Percentiles rank a stretch among this genome's conserved stretches.
phyloP scores from a whole-genome alignment of 2,329 filamentous ascomycete genomes.

The Talaromyces islandicus region DNA sequence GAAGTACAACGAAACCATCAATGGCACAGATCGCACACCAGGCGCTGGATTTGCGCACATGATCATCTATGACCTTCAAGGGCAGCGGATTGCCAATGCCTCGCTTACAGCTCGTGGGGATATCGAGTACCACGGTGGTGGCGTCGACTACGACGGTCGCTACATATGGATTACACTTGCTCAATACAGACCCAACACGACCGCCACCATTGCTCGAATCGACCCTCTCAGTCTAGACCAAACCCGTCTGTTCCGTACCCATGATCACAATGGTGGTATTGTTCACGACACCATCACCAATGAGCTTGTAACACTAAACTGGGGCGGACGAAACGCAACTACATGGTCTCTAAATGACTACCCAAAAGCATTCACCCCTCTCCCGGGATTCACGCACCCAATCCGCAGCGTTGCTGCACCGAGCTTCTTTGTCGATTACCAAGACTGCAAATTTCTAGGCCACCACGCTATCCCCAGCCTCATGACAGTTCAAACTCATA shows the following conservation, averaged over 20 bases:
- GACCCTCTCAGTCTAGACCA: constrained; percentile 33
- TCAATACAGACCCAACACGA: constrained; percentile 45
- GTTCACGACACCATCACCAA: constrained; percentile 35
- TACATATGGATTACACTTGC: constrained; percentile 44
- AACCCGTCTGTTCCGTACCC: constrained; percentile 28
- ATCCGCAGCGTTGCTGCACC: constrained; percentile 29
- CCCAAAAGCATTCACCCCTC: constrained; percentile 12
- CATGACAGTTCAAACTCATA: background rate
- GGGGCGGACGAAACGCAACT: constrained; percentile 40
- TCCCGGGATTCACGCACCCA: constrained; percentile 19
- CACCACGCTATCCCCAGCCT: constrained; percentile 29
- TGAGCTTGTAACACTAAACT: constrained; percentile 39
- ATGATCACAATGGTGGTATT: constrained; percentile 44
- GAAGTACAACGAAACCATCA: constrained; percentile 52
- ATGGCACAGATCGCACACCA: constrained; percentile 51
- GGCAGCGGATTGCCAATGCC: constrained; percentile 40
- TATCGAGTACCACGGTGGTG: constrained; percentile 44
- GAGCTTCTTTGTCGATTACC: constrained; percentile 44
- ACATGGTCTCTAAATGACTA: constrained; percentile 30
- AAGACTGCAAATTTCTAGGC: constrained; percentile 49
- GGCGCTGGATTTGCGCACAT: constrained; percentile 43
- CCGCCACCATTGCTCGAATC: constrained; percentile 37
- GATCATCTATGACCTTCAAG: constrained; percentile 40
- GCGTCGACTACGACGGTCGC: constrained; percentile 45
- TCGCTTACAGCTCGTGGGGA: constrained; percentile 34